Evolutionary conservation across 345 rosid species (phyloP).

Genomic region (Ceriops tagal): DNA sequence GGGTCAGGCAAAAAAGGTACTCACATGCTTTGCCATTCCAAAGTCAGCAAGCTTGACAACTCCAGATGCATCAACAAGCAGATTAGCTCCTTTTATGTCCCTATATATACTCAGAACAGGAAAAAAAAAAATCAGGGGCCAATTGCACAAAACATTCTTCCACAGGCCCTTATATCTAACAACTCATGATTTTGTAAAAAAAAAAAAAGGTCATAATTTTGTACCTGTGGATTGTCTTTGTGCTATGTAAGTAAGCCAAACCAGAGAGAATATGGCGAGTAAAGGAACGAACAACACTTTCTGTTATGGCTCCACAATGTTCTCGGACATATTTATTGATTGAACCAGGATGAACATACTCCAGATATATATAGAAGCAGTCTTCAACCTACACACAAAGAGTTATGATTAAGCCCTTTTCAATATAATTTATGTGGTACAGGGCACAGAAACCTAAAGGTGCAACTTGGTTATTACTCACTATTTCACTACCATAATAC

Average conservation of each 20-base stretch:
- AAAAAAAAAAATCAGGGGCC: constrained; percentile 15
- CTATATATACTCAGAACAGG: constrained; percentile 34
- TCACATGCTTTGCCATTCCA: constrained; percentile 98
- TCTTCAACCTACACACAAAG: constrained; percentile 57
- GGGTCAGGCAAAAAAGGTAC: constrained; percentile 17
- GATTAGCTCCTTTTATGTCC: constrained; percentile 98
- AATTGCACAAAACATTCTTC: constrained; percentile 4
- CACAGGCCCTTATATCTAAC: constrained; percentile 2
- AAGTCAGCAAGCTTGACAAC: constrained; percentile 96
- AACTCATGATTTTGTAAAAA: too few species aligned
- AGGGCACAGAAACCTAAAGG: neutral
- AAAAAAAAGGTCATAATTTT: neutral
- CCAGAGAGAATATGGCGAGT: constrained; percentile 95
- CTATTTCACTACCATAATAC: constrained; percentile 96
- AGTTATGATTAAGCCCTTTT: neutral
- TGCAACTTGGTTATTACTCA: constrained; percentile 43
- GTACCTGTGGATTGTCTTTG: constrained; percentile 91
- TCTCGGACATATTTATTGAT: constrained; percentile 80
- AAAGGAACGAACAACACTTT: constrained; percentile 80
- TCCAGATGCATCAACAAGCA: constrained; percentile 94
- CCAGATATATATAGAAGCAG: constrained; percentile 80
- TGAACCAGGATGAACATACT: constrained; percentile 97
- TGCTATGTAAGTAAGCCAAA: constrained; percentile 79
- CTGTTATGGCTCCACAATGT: constrained; percentile 91
- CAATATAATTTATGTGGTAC: neutral